A percentile compares a stretch with the other conserved stretches of the same genome.
Conservation (phyloP, 768 basidiomycete genomes). For the Tephrocybe rancida region DNA sequence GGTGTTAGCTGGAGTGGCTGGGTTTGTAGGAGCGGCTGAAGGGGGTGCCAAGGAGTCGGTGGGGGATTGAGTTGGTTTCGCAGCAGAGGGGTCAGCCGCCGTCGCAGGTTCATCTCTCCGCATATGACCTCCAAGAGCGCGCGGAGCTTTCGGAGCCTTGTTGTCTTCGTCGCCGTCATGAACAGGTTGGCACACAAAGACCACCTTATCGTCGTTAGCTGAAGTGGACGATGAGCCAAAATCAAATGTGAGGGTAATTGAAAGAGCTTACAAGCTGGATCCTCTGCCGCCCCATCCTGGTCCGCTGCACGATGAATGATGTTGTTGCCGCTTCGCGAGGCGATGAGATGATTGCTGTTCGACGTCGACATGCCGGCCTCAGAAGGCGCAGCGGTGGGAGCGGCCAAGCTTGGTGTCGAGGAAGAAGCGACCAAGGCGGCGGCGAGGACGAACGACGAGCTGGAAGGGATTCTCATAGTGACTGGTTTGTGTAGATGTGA, state of each 20-base stretch:
- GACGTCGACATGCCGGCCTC: constrained; percentile 26
- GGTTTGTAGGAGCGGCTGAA: constrained; percentile 5
- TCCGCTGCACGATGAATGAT: constrained; percentile 11
- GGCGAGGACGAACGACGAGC: constrained; percentile 49
- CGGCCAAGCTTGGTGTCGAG: constrained; percentile 47
- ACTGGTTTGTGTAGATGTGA: not conserved
- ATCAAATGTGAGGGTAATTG: not conserved
- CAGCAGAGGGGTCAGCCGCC: not conserved
- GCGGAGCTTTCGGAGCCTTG: not conserved
- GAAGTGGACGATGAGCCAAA: not conserved
- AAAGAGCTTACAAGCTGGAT: not conserved
- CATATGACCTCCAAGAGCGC: not conserved
- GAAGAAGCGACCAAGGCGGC: constrained; percentile 52
- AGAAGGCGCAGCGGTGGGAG: constrained; percentile 37
- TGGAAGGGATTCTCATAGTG: constrained; percentile 48
- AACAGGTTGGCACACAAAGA: not conserved
- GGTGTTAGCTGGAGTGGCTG: constrained; percentile 13
- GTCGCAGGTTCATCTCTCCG: not conserved
- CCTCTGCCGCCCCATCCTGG: constrained; percentile 13
- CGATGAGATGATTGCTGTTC: constrained; percentile 20
- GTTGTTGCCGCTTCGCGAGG: constrained; percentile 15
- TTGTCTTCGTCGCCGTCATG: not conserved
- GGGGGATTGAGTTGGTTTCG: not conserved
- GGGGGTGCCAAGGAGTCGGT: constrained; percentile 2
- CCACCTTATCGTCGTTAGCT: constrained; percentile 1